These are phyloP conservation scores for Phytophthora crassamura DNA, from an alignment of 352 stramenopile genomes.

Conservation along the genomic window DNA sequence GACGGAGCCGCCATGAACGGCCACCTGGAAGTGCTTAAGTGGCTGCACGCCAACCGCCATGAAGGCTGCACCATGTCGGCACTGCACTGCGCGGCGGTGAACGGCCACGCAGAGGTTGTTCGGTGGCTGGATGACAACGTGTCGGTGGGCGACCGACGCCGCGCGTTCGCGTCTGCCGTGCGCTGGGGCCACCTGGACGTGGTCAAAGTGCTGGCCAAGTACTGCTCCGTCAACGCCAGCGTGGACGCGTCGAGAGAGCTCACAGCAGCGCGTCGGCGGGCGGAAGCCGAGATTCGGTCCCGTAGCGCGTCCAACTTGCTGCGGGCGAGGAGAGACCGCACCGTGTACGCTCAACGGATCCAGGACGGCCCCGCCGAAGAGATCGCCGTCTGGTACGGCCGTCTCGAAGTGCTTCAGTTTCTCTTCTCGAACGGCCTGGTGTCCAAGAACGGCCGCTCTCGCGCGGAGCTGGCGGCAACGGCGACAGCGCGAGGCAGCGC, in stretches of 20 bases:
- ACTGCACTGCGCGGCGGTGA: slow-evolving; percentile 38
- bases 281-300: slow-evolving; percentile 20
- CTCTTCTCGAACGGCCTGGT: slow-evolving; percentile 37
- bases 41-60: slow-evolving; percentile 35
- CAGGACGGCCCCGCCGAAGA: slow-evolving; percentile 36
- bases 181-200: slow-evolving; percentile 39
- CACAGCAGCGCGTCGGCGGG: slow-evolving; percentile 1
- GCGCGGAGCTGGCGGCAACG: slow-evolving; percentile 27
- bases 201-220: slow-evolving; percentile 35
- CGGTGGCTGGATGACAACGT: slow-evolving; percentile 32
- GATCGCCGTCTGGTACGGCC: slow-evolving; percentile 38
- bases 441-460: slow-evolving; percentile 32
- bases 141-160: slow-evolving; percentile 23
- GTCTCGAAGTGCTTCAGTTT: slow-evolving; percentile 37
- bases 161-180: slow-evolving; percentile 38
- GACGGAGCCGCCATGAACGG: slow-evolving; percentile 41
- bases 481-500: slow-evolving; percentile 22
- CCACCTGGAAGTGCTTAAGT: slow-evolving; percentile 39
- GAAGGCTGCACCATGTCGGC: slow-evolving; percentile 40
- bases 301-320: slow-evolving; percentile 12
- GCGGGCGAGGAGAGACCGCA: slow-evolving; percentile 24
- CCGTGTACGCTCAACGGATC: slow-evolving; percentile 27
- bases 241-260: slow-evolving; percentile 13
- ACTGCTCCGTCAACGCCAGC: slow-evolving; percentile 26
- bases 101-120: slow-evolving; percentile 33